These are phyloP conservation scores for Cucurbita moschata DNA, from an alignment of 306 rosid genomes.

Conservation along the genomic window DNA sequence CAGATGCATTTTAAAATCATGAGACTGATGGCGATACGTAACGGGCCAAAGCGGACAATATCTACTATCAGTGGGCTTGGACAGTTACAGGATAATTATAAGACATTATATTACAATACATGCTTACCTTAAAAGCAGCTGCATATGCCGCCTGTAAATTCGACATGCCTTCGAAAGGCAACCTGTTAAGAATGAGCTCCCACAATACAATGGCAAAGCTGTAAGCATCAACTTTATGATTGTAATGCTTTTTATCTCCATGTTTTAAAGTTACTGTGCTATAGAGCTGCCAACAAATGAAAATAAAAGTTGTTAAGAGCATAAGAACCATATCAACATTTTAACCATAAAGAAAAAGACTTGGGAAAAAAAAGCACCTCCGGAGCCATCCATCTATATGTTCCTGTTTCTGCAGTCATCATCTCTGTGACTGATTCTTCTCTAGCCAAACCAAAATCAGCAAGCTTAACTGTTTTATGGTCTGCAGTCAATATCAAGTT, in stretches of 20 bases:
- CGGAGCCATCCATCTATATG: slow-evolving; percentile 13
- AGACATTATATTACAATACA: background rate
- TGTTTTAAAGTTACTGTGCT: slow-evolving; percentile 92
- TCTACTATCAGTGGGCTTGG: too few relatives aligned
- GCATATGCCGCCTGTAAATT: slow-evolving; percentile 96
- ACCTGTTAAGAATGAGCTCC: slow-evolving; percentile 83
- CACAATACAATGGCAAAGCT: slow-evolving; percentile 94
- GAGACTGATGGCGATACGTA: too few relatives aligned
- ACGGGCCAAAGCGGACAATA: too few relatives aligned
- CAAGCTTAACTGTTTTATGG: slow-evolving; percentile 10
- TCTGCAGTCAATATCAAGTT: slow-evolving; percentile 11
- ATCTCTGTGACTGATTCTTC: slow-evolving; percentile 14
- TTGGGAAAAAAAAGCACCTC: background rate
- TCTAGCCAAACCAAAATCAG: slow-evolving; percentile 14
- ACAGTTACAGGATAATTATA: background rate
- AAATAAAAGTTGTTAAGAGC: background rate
- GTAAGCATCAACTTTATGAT: slow-evolving; percentile 86
- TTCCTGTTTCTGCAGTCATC: slow-evolving; percentile 15
- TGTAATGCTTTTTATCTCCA: slow-evolving; percentile 95
- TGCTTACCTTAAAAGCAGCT: slow-evolving; percentile 80
- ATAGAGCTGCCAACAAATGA: slow-evolving; percentile 43
- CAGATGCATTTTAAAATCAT: too few relatives aligned
- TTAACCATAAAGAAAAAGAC: too few relatives aligned
- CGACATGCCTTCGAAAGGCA: slow-evolving; percentile 99
- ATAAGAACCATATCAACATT: background rate